Evolutionary conservation across 2,329 filamentous ascomycete species (phyloP).

Genomic region (Nannizziopsis arthrosporioides): DNA sequence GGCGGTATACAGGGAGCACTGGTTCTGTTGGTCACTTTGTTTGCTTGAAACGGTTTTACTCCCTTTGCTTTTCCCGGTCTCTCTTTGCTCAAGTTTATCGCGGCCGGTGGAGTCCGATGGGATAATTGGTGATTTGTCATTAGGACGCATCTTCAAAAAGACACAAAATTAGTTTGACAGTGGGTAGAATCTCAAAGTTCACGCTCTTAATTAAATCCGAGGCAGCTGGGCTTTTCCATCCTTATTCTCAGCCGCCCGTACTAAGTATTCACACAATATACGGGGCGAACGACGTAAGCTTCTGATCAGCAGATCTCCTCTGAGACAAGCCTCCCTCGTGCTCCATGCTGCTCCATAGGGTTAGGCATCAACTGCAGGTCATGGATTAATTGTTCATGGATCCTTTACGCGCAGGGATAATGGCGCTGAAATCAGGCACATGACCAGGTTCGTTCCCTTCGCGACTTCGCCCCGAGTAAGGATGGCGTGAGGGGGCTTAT

Average conservation of each 20-base stretch:
- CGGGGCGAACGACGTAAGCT: too few relatives aligned
- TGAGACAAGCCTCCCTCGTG: too few relatives aligned
- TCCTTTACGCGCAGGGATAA: too few relatives aligned
- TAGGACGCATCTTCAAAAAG: slow-evolving; percentile 9
- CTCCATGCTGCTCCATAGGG: too few relatives aligned
- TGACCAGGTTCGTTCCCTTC: too few relatives aligned
- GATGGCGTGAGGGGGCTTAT: too few relatives aligned
- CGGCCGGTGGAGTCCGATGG: slow-evolving; percentile 10
- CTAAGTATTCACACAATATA: background rate
- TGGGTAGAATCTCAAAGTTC: slow-evolving; percentile 9
- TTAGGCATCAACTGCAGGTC: too few relatives aligned
- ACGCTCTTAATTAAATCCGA: slow-evolving; percentile 1
- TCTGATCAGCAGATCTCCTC: too few relatives aligned
- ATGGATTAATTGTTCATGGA: too few relatives aligned
- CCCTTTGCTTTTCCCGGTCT: slow-evolving; percentile 9
- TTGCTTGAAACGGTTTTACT: slow-evolving; percentile 11
- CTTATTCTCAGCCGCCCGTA: background rate
- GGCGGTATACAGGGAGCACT: slow-evolving; percentile 15
- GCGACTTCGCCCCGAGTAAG: too few relatives aligned
- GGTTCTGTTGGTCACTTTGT: slow-evolving; percentile 8
- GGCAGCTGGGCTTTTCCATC: background rate
- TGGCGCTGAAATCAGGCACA: too few relatives aligned
- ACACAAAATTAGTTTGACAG: slow-evolving; percentile 10
- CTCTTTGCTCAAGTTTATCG: background rate
- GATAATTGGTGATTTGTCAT: slow-evolving; percentile 11